Evolutionary conservation across 2,329 filamentous ascomycete species (phyloP).

Genomic region (Fusarium coffeatum): DNA sequence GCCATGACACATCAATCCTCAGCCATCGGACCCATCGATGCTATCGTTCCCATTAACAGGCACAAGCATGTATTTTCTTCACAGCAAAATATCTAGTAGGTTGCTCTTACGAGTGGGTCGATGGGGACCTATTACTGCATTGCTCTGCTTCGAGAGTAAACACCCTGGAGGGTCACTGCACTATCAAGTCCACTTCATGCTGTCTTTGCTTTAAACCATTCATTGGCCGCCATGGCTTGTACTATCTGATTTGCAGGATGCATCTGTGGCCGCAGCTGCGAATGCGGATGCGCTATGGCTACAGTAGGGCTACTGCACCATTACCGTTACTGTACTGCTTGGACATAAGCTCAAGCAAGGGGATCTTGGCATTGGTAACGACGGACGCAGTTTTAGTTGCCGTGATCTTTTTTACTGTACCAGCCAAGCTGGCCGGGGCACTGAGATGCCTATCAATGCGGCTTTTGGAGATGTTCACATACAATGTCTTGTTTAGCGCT

Average conservation of each 20-base stretch:
- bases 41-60: constrained; percentile 2
- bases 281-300: constrained; percentile 22
- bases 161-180: constrained; percentile 29
- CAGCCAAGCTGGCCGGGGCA: constrained; percentile 19
- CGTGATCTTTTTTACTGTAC: not conserved
- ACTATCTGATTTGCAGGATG: constrained; percentile 27
- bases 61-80: constrained; percentile 13
- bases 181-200: constrained; percentile 23
- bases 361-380: constrained; percentile 11
- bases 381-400: constrained; percentile 4
- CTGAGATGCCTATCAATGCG: constrained; percentile 6
- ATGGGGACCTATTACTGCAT: not conserved
- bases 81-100: not conserved
- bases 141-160: constrained; percentile 31
- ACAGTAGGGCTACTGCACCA: constrained; percentile 17
- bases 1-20: constrained; percentile 27
- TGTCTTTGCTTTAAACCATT: constrained; percentile 31
- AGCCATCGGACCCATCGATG: constrained; percentile 31
- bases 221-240: constrained; percentile 33
- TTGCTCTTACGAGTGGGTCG: constrained; percentile 8
- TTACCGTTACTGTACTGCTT: constrained; percentile 10
- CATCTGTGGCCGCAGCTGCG: constrained; percentile 4
- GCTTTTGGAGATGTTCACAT: constrained; percentile 1
- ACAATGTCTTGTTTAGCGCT: not conserved
- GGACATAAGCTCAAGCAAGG: constrained; percentile 1